Evolutionary conservation across 441 rosid genomes (phyloP).

Genomic region (Daphne laureola): DNA sequence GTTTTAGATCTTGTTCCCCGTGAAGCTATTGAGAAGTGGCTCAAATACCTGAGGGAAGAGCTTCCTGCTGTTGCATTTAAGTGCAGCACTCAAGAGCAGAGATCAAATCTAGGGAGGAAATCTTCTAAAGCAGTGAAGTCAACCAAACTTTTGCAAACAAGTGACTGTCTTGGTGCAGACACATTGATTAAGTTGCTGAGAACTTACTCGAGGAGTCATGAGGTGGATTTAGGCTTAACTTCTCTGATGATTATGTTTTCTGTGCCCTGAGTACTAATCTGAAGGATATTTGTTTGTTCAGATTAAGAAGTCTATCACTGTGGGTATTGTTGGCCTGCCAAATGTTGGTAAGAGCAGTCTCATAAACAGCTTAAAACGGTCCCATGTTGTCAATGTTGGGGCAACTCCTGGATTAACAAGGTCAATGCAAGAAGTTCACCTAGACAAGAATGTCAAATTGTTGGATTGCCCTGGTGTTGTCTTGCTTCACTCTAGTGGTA

Average conservation of each 20-base stretch:
- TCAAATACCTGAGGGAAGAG: conserved; percentile 85
- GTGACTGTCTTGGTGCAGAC: conserved; percentile 97
- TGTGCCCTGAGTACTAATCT: conserved; percentile 3
- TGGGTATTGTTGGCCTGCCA: conserved; percentile 89
- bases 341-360: conserved; percentile 99
- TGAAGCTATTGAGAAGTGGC: conserved; percentile 96
- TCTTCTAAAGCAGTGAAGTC: conserved; percentile 60
- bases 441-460: conserved; percentile 84
- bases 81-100: conserved; percentile 92
- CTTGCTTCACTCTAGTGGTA: conserved; percentile 69
- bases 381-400: conserved; percentile 88
- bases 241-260: background rate
- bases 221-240: conserved; percentile 29
- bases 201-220: conserved; percentile 92
- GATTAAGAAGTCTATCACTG: conserved; percentile 89
- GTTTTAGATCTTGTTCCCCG: conserved; percentile 86
- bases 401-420: conserved; percentile 93
- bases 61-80: conserved; percentile 93
- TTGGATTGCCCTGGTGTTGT: conserved; percentile 98
- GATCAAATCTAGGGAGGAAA: conserved; percentile 87
- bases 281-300: conserved; percentile 25
- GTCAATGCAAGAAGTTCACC: conserved; percentile 92
- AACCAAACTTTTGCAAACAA: conserved; percentile 66
- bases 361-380: conserved; percentile 93
- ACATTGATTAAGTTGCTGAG: conserved; percentile 82